Conservation (phyloP, 148 eudicot genomes). For the Rhododendron kiyosumense region DNA sequence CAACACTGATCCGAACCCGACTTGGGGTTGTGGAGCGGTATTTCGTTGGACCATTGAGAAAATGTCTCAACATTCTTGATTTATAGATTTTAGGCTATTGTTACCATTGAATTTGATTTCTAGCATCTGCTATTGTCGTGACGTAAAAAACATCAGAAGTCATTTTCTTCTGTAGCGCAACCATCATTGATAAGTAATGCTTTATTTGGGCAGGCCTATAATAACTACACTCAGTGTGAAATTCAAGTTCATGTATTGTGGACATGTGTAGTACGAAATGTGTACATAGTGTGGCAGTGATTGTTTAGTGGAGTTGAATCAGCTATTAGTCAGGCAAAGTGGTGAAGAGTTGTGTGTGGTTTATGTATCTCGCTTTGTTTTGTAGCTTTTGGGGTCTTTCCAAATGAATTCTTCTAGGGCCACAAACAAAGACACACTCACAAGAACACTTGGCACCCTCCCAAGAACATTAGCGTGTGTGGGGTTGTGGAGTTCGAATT, state of each 20-base stretch:
- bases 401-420: background rate
- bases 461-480: no score
- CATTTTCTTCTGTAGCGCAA: background rate
- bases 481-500: no score
- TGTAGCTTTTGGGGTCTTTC: background rate
- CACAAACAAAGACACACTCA: no score
- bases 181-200: background rate
- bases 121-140: background rate
- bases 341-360: background rate
- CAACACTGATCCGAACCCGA: background rate
- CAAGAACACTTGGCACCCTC: no score
- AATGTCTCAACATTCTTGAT: background rate
- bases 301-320: background rate
- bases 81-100: background rate
- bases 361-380: background rate
- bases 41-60: background rate
- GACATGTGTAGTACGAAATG: background rate
- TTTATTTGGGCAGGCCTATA: background rate
- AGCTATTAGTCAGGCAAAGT: background rate
- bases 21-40: background rate
- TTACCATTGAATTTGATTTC: slow-evolving; percentile 6
- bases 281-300: background rate
- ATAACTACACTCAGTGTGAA: background rate
- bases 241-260: background rate
- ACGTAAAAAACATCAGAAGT: background rate